These are phyloP conservation scores for Ganoderma resinaceum DNA, from an alignment of 1,284 basidiomycete species.

Conservation along the genomic window DNA sequence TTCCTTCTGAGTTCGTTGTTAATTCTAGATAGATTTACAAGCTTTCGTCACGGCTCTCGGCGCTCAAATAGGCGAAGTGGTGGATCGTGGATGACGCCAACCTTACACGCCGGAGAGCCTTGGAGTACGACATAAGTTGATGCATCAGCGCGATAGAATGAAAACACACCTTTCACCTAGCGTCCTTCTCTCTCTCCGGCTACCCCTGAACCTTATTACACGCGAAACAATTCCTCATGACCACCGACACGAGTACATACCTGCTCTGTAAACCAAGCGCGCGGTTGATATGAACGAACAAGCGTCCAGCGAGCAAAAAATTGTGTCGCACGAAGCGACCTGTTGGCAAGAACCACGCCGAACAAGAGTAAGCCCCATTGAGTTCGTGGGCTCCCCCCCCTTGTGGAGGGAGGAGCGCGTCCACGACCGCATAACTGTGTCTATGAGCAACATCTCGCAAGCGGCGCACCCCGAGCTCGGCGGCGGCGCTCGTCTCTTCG, in stretches of 20 bases:
- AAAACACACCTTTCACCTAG: neutral
- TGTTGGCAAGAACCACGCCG: conserved; percentile 43
- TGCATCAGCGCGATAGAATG: neutral
- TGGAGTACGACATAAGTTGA: neutral
- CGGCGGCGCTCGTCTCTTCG: conserved; percentile 79
- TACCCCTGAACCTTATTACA: too few species aligned
- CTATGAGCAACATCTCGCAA: conserved; percentile 77
- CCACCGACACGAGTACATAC: neutral
- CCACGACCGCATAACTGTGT: conserved; percentile 85
- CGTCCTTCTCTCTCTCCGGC: neutral
- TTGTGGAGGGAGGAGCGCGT: conserved; percentile 18
- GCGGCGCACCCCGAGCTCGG: conserved; percentile 42
- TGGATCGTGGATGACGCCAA: too few species aligned
- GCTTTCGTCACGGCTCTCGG: too few species aligned
- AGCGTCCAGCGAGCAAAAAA: conserved; percentile 57
- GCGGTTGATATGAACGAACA: conserved; percentile 2
- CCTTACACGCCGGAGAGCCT: neutral
- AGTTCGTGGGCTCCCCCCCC: conserved; percentile 58
- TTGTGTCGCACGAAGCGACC: conserved; percentile 32
- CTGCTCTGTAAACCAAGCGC: neutral
- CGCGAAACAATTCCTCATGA: too few species aligned
- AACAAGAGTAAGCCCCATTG: conserved; percentile 90
- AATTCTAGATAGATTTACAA: too few species aligned
- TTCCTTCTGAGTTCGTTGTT: too few species aligned
- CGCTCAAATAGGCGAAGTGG: too few species aligned